A percentile compares a stretch with the other conserved stretches of the same genome.
phyloP scores from a whole-genome alignment of 2,329 filamentous ascomycete genomes.

The Beauveria medogensis region DNA sequence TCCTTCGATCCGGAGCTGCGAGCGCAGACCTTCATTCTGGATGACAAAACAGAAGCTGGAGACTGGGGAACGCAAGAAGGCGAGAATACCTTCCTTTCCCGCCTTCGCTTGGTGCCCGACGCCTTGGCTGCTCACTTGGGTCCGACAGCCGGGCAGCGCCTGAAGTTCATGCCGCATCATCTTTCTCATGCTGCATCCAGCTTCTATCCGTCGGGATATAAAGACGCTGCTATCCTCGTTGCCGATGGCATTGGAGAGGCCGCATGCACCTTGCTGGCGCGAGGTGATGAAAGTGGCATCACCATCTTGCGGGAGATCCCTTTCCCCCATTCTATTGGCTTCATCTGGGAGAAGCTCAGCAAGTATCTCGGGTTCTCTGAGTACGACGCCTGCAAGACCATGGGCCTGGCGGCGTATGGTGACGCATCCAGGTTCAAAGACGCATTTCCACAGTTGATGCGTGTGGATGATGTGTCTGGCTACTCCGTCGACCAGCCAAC shows the following conservation, averaged over 20 bases:
- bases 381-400: conserved; percentile 5
- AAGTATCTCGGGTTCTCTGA: conserved; percentile 5
- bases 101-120: neutral
- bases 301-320: conserved; percentile 13
- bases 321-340: conserved; percentile 3
- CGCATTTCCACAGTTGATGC: neutral
- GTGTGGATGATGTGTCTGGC: neutral
- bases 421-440: neutral
- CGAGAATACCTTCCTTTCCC: neutral
- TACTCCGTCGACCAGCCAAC: neutral
- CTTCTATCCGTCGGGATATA: conserved; percentile 1
- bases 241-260: conserved; percentile 7
- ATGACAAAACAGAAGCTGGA: conserved; percentile 1
- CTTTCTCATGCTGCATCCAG: conserved; percentile 3
- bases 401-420: conserved; percentile 2
- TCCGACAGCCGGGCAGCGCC: neutral
- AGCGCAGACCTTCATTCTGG: neutral
- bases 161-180: conserved; percentile 3
- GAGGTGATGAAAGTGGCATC: conserved; percentile 14
- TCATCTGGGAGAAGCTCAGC: conserved; percentile 6
- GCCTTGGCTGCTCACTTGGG: neutral
- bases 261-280: conserved; percentile 1
- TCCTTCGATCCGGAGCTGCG: conserved; percentile 4
- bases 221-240: conserved; percentile 4
- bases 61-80: conserved; percentile 3